phyloP scores from a whole-genome alignment of 495 filamentous ascomycete genomes.

The Tuber aestivum region DNA sequence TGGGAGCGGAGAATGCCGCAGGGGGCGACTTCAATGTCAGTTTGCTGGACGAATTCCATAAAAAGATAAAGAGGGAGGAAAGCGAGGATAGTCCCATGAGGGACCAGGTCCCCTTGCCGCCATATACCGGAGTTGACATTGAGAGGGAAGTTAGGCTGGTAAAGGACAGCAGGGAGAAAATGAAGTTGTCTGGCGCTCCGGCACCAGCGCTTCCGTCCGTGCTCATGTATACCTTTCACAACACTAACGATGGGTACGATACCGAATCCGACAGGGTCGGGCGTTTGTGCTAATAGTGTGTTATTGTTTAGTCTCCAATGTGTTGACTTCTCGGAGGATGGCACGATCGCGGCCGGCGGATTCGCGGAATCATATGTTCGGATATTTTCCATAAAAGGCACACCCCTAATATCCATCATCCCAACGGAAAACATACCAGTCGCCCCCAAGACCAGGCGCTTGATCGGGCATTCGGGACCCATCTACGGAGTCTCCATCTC shows the following conservation, averaged over 20 bases:
- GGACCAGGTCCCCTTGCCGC: conserved; percentile 72
- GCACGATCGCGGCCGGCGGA: conserved; percentile 73
- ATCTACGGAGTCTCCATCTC: conserved; percentile 88
- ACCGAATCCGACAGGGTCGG: neutral
- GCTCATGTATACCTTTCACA: conserved; percentile 97
- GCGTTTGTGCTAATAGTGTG: conserved; percentile 23
- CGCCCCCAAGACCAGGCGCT: conserved; percentile 61
- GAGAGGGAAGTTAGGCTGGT: conserved; percentile 90
- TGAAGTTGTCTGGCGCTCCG: conserved; percentile 66
- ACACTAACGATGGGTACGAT: conserved; percentile 77
- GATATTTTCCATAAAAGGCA: conserved; percentile 81
- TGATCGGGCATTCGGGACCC: conserved; percentile 86
- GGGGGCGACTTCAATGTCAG: conserved; percentile 10
- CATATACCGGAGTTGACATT: conserved; percentile 78
- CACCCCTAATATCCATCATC: conserved; percentile 52
- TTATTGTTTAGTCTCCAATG: conserved; percentile 63
- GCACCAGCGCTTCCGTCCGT: conserved; percentile 54
- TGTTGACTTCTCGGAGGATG: conserved; percentile 88
- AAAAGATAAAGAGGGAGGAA: conserved; percentile 77
- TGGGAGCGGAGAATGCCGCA: conserved; percentile 40
- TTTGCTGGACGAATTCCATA: conserved; percentile 44
- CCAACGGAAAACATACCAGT: conserved; percentile 43
- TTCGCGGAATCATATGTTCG: conserved; percentile 92
- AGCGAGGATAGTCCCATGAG: conserved; percentile 73
- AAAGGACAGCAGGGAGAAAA: conserved; percentile 86